phyloP scores from a whole-genome alignment of 768 basidiomycete species.

The Termitomyces sp. region DNA sequence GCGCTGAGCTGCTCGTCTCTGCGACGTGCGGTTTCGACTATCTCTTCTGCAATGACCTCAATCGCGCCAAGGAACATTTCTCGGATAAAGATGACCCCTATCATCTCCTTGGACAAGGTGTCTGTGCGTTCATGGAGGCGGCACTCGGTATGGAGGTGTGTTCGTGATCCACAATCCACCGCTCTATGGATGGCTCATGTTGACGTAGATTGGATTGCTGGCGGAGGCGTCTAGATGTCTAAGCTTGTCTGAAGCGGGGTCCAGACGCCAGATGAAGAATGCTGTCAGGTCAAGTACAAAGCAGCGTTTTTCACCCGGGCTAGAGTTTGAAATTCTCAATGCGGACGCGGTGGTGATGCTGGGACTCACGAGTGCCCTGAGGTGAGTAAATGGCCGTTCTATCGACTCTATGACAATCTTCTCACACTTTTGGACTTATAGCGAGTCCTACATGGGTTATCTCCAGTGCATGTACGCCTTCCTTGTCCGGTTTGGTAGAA shows the following conservation, averaged over 20 bases:
- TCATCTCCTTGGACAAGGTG: constrained; percentile 69
- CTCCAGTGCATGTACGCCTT: constrained; percentile 66
- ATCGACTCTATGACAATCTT: not conserved
- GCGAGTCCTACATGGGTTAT: constrained; percentile 78
- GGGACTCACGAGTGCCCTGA: constrained; percentile 68
- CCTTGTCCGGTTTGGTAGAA: not conserved
- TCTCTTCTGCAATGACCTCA: constrained; percentile 68
- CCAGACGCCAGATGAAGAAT: constrained; percentile 45
- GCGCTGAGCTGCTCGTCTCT: constrained; percentile 25
- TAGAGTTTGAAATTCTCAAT: constrained; percentile 76
- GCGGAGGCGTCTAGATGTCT: constrained; percentile 58
- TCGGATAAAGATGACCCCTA: constrained; percentile 55
- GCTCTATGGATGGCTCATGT: not conserved
- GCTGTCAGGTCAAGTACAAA: constrained; percentile 28
- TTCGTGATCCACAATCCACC: not conserved
- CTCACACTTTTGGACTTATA: constrained; percentile 18
- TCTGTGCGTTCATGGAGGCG: constrained; percentile 72
- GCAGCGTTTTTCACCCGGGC: constrained; percentile 51
- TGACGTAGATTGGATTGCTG: constrained; percentile 51
- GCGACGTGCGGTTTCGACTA: constrained; percentile 58
- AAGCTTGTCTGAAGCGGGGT: constrained; percentile 54
- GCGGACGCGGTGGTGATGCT: constrained; percentile 71
- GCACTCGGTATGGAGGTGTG: constrained; percentile 78
- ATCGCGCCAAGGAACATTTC: constrained; percentile 49
- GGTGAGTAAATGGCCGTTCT: constrained; percentile 35